Evolutionary conservation across 306 rosid species (phyloP).

Genomic region (Astragalus membranaceus): DNA sequence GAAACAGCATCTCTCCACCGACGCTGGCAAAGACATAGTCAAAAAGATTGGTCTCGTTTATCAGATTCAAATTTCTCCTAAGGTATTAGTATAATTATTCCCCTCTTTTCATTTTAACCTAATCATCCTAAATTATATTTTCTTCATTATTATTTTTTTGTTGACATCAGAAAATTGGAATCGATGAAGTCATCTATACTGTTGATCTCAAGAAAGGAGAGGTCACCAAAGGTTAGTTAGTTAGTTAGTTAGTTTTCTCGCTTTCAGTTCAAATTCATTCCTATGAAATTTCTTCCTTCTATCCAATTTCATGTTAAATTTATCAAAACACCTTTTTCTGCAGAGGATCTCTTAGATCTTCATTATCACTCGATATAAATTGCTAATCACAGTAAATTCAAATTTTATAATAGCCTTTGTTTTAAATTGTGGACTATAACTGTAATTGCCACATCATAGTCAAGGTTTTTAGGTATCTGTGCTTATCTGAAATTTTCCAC

Average conservation of each 20-base stretch:
- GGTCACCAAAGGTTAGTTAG: slow-evolving; percentile 62
- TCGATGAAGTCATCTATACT: slow-evolving; percentile 58
- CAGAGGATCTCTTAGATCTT: neutral
- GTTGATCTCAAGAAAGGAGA: slow-evolving; percentile 92
- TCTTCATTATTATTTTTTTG: neutral
- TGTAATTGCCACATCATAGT: neutral
- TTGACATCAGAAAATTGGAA: slow-evolving; percentile 64
- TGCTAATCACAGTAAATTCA: no score
- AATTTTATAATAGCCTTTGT: neutral
- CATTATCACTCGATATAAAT: no score
- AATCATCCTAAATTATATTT: neutral
- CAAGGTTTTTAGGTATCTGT: neutral
- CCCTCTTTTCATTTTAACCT: neutral
- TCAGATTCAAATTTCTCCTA: slow-evolving; percentile 80
- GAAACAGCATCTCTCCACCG: slow-evolving; percentile 70
- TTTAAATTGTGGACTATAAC: neutral
- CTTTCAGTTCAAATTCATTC: neutral
- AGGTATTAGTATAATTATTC: slow-evolving; percentile 30
- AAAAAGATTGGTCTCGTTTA: slow-evolving; percentile 66
- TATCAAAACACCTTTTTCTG: neutral
- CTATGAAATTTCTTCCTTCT: neutral
- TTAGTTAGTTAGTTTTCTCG: neutral
- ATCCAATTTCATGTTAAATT: no score
- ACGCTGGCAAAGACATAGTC: slow-evolving; percentile 55
- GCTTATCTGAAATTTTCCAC: no score